Percentiles rank a stretch among this genome's conserved stretches.
Conservation (phyloP, 1,284 basidiomycete species). For the Naganishia albida region DNA sequence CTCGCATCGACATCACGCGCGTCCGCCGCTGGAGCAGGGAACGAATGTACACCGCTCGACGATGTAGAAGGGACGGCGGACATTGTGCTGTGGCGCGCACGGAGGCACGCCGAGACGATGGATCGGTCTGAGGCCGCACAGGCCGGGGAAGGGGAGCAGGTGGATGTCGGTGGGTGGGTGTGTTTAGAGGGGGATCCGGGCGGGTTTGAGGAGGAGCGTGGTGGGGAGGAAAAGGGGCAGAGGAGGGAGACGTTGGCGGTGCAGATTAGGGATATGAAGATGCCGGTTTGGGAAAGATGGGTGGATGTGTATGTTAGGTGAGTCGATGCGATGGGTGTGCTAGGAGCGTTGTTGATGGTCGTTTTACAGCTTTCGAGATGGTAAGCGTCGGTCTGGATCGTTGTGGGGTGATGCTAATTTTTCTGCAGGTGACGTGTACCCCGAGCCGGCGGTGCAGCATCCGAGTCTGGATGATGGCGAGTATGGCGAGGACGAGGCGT, state of each 20-base stretch:
- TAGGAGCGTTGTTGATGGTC: background rate
- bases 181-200: constrained; percentile 23
- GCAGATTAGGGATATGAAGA: constrained; percentile 25
- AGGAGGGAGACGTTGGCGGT: constrained; percentile 16
- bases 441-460: constrained; percentile 19
- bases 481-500: constrained; percentile 7
- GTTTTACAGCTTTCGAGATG: constrained; percentile 10
- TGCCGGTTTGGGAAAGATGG: constrained; percentile 31
- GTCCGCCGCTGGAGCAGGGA: background rate
- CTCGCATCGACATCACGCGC: constrained; percentile 1
- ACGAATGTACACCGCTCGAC: background rate
- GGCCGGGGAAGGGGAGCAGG: background rate
- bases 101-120: constrained; percentile 13
- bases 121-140: constrained; percentile 5
- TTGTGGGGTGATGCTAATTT: too few species aligned
- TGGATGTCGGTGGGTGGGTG: constrained; percentile 19
- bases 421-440: constrained; percentile 9
- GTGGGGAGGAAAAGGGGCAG: constrained; percentile 14
- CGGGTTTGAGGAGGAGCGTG: constrained; percentile 2
- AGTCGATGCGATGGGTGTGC: too few species aligned
- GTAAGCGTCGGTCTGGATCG: background rate
- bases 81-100: constrained; percentile 28
- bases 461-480: constrained; percentile 24
- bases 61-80: constrained; percentile 20
- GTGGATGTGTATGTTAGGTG: constrained; percentile 32